phyloP scores from a whole-genome alignment of 1,284 basidiomycete species.

The Bjerkandera adusta region DNA sequence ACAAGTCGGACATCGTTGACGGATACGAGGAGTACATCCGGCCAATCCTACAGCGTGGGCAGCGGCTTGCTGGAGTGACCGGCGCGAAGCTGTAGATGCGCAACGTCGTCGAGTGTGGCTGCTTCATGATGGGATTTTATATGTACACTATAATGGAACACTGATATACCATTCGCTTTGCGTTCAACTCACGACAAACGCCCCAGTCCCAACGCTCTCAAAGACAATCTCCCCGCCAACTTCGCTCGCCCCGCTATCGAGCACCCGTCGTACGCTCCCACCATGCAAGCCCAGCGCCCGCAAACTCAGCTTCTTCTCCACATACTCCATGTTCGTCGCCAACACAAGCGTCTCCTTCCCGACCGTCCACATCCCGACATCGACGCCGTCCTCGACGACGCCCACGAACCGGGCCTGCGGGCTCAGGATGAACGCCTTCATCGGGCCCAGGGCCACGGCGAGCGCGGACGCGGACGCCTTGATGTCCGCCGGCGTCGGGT shows the following conservation, averaged over 20 bases:
- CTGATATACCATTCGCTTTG: background rate
- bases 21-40: slow-evolving; percentile 55
- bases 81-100: slow-evolving; percentile 28
- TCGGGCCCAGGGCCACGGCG: slow-evolving; percentile 39
- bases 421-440: slow-evolving; percentile 39
- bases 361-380: slow-evolving; percentile 39
- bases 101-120: too few species aligned
- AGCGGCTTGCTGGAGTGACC: slow-evolving; percentile 27
- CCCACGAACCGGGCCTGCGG: slow-evolving; percentile 28
- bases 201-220: slow-evolving; percentile 29
- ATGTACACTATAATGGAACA: background rate
- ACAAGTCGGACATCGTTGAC: slow-evolving; percentile 46
- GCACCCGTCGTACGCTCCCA: slow-evolving; percentile 19
- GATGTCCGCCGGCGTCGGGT: slow-evolving; percentile 62
- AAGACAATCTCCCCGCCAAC: slow-evolving; percentile 22
- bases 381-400: slow-evolving; percentile 31
- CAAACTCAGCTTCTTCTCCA: slow-evolving; percentile 25
- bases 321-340: slow-evolving; percentile 41
- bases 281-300: slow-evolving; percentile 14
- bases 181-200: slow-evolving; percentile 24
- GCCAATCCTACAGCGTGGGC: slow-evolving; percentile 47
- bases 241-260: slow-evolving; percentile 31
- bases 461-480: slow-evolving; percentile 54
- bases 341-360: slow-evolving; percentile 35
- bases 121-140: too few species aligned